Percentiles rank a stretch among this genome's conserved stretches.
Conservation (phyloP, 345 rosid species). For the Aquilaria malaccensis region DNA sequence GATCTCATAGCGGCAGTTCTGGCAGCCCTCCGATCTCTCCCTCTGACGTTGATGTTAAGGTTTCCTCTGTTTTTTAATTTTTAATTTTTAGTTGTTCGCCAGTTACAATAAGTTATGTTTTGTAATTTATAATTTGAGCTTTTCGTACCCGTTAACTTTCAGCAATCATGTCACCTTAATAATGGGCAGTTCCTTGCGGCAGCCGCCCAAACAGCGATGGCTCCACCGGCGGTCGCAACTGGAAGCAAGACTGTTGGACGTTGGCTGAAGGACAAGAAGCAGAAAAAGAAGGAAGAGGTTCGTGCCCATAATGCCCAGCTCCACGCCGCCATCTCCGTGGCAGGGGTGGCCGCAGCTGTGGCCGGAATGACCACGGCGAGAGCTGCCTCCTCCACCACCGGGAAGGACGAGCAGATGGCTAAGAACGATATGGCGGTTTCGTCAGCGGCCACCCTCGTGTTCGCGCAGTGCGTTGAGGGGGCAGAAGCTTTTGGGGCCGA, state of each 20-base stretch:
- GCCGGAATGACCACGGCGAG: slow-evolving; percentile 86
- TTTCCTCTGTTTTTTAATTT: slow-evolving; percentile 10
- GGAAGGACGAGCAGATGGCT: slow-evolving; percentile 81
- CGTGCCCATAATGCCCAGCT: slow-evolving; percentile 84
- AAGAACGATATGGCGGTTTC: slow-evolving; percentile 87
- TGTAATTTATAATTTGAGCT: too few relatives aligned
- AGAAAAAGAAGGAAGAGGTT: slow-evolving; percentile 83
- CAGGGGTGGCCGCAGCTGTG: slow-evolving; percentile 81
- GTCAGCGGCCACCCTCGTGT: slow-evolving; percentile 75
- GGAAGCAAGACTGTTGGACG: slow-evolving; percentile 77
- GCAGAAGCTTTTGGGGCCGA: slow-evolving; percentile 94
- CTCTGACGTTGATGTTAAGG: slow-evolving; percentile 68
- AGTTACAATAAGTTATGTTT: not conserved
- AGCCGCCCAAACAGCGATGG: slow-evolving; percentile 14
- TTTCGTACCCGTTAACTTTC: slow-evolving; percentile 3
- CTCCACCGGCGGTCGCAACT: slow-evolving; percentile 25
- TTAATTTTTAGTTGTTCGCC: not conserved
- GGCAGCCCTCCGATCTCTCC: slow-evolving; percentile 98
- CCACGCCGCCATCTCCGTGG: slow-evolving; percentile 75
- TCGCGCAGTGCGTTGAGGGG: slow-evolving; percentile 84
- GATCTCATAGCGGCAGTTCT: slow-evolving; percentile 33
- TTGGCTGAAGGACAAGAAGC: slow-evolving; percentile 78
- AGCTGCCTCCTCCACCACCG: slow-evolving; percentile 51
- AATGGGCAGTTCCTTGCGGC: slow-evolving; percentile 36
- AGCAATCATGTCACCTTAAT: slow-evolving; percentile 38